Percentiles rank a stretch among this genome's conserved stretches.
Conservation (phyloP, 108 stramenopile species). For the Cyclotella baltica region DNA sequence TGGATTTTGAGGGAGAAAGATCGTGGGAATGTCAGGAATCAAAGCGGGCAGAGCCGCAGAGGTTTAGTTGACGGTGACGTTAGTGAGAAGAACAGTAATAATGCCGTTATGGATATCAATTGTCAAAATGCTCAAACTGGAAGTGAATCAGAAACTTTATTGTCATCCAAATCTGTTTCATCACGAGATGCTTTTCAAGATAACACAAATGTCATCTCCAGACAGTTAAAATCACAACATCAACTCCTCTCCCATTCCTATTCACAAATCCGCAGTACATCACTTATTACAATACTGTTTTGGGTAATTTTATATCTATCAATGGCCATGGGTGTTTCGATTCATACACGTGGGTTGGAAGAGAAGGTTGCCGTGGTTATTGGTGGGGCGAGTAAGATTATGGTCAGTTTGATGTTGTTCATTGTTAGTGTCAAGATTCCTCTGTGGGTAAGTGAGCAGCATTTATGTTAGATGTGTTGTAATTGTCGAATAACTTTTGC, state of each 20-base stretch:
- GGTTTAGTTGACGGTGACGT: background rate
- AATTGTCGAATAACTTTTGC: background rate
- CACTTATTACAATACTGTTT: slow-evolving; percentile 18
- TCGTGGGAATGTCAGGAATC: background rate
- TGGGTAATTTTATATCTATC: slow-evolving; percentile 25
- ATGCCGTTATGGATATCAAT: too few species aligned
- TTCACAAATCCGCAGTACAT: slow-evolving; percentile 21
- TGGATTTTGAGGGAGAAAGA: slow-evolving; percentile 12
- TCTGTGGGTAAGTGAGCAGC: slow-evolving; percentile 59
- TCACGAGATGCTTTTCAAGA: too few species aligned
- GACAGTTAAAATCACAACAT: background rate
- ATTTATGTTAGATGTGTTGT: background rate
- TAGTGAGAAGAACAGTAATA: too few species aligned
- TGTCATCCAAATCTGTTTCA: too few species aligned
- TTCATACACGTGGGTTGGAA: slow-evolving; percentile 40
- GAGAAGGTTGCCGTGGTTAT: slow-evolving; percentile 40
- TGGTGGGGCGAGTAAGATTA: slow-evolving; percentile 33
- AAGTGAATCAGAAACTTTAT: too few species aligned
- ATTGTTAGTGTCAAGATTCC: slow-evolving; percentile 51
- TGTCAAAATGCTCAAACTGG: too few species aligned
- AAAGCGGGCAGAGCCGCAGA: background rate
- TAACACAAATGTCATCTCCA: too few species aligned
- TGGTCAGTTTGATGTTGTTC: slow-evolving; percentile 25
- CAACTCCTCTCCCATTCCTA: slow-evolving; percentile 4
- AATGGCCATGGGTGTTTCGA: slow-evolving; percentile 21